Evolutionary conservation across 1,284 basidiomycete species (phyloP), one percentile per base, ranked within the genome.

Genomic region (Cryptococcus sp.): DNA sequence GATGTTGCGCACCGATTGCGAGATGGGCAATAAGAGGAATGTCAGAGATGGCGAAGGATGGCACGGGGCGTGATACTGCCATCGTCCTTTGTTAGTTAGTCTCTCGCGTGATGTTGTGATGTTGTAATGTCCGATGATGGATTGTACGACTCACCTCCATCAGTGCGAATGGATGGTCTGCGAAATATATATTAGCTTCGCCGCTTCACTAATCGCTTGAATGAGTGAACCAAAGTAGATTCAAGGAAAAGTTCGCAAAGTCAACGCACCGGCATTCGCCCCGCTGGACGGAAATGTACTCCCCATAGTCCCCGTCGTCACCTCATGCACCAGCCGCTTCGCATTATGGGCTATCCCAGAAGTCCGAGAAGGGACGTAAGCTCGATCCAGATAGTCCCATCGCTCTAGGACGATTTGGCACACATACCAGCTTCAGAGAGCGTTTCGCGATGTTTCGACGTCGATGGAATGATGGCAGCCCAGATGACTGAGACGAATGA

Each of bases 1-100:
- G 55, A 88, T 82, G 71, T 88, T 88, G 65, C 80, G 80, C 59
- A 81, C 83, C 62, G 85, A 84, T 31, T 82, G 81, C 19, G 85
- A 86, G 66, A 87, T 86, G 16, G 86, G 86, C 65, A 88, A 79
- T 63, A 87, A 81, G 45, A 87, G 78, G 50, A 87, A 81, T 0
- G 84, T 82, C 51, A 88, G 78, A 5, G 84, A 85, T n/a, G 85
- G 84, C 64, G 86, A 83, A 13, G 77, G 61, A 68, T 84, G 80
- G 70, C 86, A 87, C 59, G 77, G 75, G 1, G 85, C 86, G 62
- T 78, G 70, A 50, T 72, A 72, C 69, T 72, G 58, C 13, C 31
- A 35, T 35, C 13, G 10, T 10, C 8, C 8, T 35, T 35, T 35
- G 8, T 35, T 8, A 35, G 31, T 8, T 35, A 13, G 13, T 35